phyloP scores from a whole-genome alignment of 352 stramenopile genomes.

The Bremia lactucae region DNA sequence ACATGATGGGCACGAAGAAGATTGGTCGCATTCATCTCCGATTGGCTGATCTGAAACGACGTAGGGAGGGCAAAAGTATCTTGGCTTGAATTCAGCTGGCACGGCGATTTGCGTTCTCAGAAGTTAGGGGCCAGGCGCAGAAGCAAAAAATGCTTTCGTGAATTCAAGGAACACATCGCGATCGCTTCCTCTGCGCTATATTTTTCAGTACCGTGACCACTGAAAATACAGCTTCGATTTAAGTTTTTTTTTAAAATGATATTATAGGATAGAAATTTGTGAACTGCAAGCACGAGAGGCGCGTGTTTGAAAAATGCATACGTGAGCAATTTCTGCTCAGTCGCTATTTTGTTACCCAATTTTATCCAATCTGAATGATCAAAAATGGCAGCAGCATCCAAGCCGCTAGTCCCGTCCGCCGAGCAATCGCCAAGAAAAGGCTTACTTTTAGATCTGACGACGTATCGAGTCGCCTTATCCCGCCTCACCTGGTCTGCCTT shows the following conservation, averaged over 20 bases:
- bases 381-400: conserved; percentile 47
- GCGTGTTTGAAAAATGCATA: conserved; percentile 69
- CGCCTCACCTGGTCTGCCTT: conserved; percentile 36
- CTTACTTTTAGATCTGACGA: conserved; percentile 19
- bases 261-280: conserved; percentile 42
- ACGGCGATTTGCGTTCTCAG: conserved; percentile 9
- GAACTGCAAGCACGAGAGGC: conserved; percentile 63
- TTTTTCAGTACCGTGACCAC: background rate
- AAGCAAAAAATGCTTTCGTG: background rate
- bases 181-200: no score
- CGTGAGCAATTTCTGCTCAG: conserved; percentile 54
- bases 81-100: conserved; percentile 16
- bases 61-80: conserved; percentile 21
- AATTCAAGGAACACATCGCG: no score
- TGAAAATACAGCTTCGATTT: conserved; percentile 4
- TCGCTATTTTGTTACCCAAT: conserved; percentile 66
- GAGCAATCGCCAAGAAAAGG: conserved; percentile 1
- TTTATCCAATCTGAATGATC: conserved; percentile 34
- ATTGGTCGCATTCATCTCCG: conserved; percentile 1
- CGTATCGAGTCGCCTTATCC: conserved; percentile 40
- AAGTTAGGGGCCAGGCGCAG: background rate
- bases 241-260: no score
- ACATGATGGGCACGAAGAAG: conserved; percentile 13
- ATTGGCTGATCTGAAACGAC: conserved; percentile 18
- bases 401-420: conserved; percentile 10